A percentile compares a stretch with the other conserved stretches of the same genome.
phyloP scores from a whole-genome alignment of 2,329 filamentous ascomycete species.

The Venturiaceae sp. region DNA sequence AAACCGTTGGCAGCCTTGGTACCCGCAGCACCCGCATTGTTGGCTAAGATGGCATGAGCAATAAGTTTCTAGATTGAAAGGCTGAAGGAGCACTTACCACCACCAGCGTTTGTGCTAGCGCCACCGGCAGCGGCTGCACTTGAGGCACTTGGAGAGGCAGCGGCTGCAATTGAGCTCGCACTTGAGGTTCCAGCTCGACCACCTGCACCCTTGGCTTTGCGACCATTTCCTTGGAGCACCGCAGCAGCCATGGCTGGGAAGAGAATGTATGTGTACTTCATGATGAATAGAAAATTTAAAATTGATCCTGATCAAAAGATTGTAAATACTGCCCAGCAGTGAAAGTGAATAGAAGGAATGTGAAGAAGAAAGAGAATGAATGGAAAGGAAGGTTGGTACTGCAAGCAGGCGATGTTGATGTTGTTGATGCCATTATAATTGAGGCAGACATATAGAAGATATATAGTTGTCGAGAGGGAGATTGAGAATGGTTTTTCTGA shows the following conservation, averaged over 20 bases:
- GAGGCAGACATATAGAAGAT: background rate
- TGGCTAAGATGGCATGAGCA: background rate
- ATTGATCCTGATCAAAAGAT: background rate
- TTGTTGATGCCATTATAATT: background rate
- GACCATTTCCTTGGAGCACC: background rate
- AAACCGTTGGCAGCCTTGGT: constrained; percentile 3
- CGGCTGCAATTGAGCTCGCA: background rate
- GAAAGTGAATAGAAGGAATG: constrained; percentile 4
- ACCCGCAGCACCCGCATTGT: constrained; percentile 4
- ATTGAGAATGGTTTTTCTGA: background rate
- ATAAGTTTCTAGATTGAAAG: background rate
- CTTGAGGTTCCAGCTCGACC: background rate
- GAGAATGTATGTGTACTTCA: constrained; percentile 7
- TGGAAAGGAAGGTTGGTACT: background rate
- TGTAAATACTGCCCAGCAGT: constrained; percentile 7
- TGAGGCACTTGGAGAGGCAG: background rate
- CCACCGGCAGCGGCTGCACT: background rate
- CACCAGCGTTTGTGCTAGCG: background rate
- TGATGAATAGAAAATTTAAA: background rate
- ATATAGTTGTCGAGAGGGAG: background rate
- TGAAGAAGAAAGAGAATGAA: background rate
- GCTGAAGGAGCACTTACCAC: background rate
- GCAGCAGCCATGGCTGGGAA: constrained; percentile 3
- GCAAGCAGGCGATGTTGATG: constrained; percentile 4
- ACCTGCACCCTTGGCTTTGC: background rate